phyloP scores from a whole-genome alignment of 1,139 yeast species.

The Scheffersomyces segobiensis region DNA sequence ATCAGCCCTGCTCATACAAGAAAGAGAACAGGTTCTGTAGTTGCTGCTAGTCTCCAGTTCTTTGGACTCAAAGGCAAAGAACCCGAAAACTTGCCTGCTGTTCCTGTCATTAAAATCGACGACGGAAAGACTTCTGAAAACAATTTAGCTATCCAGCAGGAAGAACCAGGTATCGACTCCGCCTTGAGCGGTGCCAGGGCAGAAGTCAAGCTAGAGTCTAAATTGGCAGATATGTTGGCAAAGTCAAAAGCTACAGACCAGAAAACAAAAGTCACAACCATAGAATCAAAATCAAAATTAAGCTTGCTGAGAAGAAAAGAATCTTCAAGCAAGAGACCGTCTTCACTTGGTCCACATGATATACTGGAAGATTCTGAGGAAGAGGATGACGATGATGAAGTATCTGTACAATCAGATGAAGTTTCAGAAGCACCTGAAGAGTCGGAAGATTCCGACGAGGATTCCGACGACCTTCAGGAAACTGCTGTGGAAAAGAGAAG shows the following conservation, averaged over 20 bases:
- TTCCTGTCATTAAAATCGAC: background rate
- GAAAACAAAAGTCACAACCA: background rate
- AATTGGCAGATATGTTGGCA: constrained; percentile 23
- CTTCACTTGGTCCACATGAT: background rate
- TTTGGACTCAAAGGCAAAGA: constrained; percentile 47
- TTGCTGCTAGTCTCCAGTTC: constrained; percentile 47
- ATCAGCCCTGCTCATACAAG: constrained; percentile 11
- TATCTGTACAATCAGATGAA: background rate
- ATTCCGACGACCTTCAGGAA: constrained; percentile 42
- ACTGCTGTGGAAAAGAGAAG: constrained; percentile 73
- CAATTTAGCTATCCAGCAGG: constrained; percentile 17
- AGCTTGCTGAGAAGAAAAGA: background rate
- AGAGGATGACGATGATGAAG: constrained; percentile 6
- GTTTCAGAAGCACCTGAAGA: constrained; percentile 6
- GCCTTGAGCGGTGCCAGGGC: constrained; percentile 18
- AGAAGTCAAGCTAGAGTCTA: constrained; percentile 27
- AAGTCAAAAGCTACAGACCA: background rate
- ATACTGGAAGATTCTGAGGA: constrained; percentile 16
- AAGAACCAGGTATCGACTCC: constrained; percentile 21
- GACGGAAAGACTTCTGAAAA: constrained; percentile 5
- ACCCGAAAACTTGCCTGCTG: constrained; percentile 3
- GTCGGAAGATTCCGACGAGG: constrained; percentile 19
- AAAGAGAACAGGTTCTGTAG: constrained; percentile 34
- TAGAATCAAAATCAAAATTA: constrained; percentile 1
- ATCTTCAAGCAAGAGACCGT: background rate